phyloP scores from a whole-genome alignment of 1,284 basidiomycete species.

The Pulveroboletus sp. region DNA sequence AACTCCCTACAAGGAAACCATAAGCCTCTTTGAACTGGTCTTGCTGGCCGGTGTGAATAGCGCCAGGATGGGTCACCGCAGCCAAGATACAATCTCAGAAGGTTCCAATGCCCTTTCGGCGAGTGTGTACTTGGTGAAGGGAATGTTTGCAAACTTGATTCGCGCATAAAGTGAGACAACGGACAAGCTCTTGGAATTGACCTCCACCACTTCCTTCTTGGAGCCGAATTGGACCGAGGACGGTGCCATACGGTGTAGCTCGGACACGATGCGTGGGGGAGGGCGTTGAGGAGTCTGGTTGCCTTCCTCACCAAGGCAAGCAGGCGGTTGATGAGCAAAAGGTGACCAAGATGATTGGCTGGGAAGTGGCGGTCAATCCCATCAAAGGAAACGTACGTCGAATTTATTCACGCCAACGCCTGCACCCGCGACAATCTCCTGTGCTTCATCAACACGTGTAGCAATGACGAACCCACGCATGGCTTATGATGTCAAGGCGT shows the following conservation, averaged over 20 bases:
- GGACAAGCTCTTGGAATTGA: neutral
- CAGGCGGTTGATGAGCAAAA: slow-evolving; percentile 46
- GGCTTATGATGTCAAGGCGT: slow-evolving; percentile 44
- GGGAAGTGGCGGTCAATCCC: slow-evolving; percentile 44
- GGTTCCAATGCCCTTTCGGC: slow-evolving; percentile 42
- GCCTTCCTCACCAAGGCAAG: slow-evolving; percentile 46
- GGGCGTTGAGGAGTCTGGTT: slow-evolving; percentile 29
- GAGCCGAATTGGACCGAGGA: slow-evolving; percentile 9
- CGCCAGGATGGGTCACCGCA: slow-evolving; percentile 44
- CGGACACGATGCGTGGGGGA: slow-evolving; percentile 44
- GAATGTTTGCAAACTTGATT: slow-evolving; percentile 41
- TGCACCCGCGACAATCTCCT: slow-evolving; percentile 42
- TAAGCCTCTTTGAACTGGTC: slow-evolving; percentile 44
- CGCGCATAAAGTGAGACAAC: slow-evolving; percentile 3
- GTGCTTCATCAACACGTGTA: neutral
- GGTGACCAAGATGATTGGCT: slow-evolving; percentile 45
- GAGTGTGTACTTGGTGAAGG: slow-evolving; percentile 43
- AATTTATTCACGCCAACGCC: slow-evolving; percentile 46
- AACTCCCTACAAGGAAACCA: slow-evolving; percentile 38
- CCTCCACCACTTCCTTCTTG: slow-evolving; percentile 1
- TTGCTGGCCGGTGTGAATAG: slow-evolving; percentile 47
- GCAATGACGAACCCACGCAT: too few relatives aligned
- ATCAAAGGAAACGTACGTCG: slow-evolving; percentile 40
- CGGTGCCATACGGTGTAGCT: slow-evolving; percentile 43
- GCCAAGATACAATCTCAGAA: slow-evolving; percentile 38